These are phyloP conservation scores for Blastobotrys ciferrii DNA, from an alignment of 1,139 yeast species.

Conservation along the genomic window DNA sequence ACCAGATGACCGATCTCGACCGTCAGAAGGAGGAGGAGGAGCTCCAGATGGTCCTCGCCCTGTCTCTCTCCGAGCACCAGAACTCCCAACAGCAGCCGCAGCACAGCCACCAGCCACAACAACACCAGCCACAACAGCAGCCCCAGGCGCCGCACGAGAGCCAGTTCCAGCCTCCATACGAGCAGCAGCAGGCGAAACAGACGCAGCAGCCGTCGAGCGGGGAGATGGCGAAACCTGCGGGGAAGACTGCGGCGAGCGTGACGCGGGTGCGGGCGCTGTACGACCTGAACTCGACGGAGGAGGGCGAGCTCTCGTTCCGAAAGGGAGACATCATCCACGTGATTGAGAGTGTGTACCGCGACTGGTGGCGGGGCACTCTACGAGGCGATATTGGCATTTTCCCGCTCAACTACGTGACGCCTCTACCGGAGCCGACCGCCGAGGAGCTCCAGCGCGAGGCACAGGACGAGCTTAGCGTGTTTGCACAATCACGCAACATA, in stretches of 20 bases:
- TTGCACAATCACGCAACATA: conserved; percentile 53
- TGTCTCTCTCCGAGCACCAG: conserved; percentile 65
- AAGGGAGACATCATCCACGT: conserved; percentile 60
- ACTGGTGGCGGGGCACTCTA: conserved; percentile 94
- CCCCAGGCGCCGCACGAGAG: conserved; percentile 14
- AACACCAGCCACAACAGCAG: conserved; percentile 13
- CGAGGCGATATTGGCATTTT: conserved; percentile 84
- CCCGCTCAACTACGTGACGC: conserved; percentile 89
- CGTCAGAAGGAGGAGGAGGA: conserved; percentile 73
- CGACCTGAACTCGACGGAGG: conserved; percentile 63
- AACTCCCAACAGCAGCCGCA: conserved; percentile 1
- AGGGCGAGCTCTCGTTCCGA: conserved; percentile 44
- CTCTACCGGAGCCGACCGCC: conserved; percentile 64
- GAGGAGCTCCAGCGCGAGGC: conserved; percentile 48
- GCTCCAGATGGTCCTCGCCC: conserved; percentile 68
- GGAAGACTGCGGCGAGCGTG: conserved; percentile 44
- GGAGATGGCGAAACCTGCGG: conserved; percentile 20
- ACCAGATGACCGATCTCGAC: conserved; percentile 48
- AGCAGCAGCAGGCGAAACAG: conserved; percentile 17
- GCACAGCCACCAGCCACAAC: conserved; percentile 11
- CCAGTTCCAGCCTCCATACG: conserved; percentile 13
- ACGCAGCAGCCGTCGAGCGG: conserved; percentile 15
- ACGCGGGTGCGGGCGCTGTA: conserved; percentile 80
- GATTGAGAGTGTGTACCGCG: conserved; percentile 82
- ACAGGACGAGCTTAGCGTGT: conserved; percentile 45